These are phyloP conservation scores for Posidonia australis DNA, from an alignment of 106 monocot species.

Conservation along the genomic window DNA sequence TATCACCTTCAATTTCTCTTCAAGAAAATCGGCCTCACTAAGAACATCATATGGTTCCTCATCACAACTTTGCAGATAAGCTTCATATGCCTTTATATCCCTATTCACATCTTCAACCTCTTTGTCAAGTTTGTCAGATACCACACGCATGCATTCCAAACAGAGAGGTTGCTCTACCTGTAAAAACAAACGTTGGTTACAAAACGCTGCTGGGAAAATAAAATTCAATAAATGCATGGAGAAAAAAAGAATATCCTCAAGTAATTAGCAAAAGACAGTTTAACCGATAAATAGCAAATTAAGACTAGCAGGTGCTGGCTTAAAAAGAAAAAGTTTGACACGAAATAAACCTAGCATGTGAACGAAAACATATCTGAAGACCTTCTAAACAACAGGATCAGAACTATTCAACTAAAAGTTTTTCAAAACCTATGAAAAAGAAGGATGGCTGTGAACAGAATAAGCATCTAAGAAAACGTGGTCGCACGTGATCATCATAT, in stretches of 20 bases:
- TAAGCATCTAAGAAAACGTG: too few species aligned
- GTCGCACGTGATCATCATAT: too few species aligned
- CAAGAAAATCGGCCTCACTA: slow-evolving; percentile 68
- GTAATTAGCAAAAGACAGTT: too few species aligned
- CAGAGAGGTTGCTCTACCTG: slow-evolving; percentile 96
- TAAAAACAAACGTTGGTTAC: not conserved
- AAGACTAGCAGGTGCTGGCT: too few species aligned
- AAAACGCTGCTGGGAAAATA: not conserved
- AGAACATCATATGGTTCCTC: slow-evolving; percentile 48
- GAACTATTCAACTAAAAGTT: too few species aligned
- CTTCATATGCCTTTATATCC: slow-evolving; percentile 90
- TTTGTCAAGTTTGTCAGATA: slow-evolving; percentile 86
- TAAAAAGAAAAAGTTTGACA: too few species aligned
- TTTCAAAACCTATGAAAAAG: too few species aligned
- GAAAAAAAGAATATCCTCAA: not conserved
- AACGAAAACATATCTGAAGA: not conserved
- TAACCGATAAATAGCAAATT: too few species aligned
- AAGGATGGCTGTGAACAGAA: too few species aligned
- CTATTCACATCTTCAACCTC: slow-evolving; percentile 90
- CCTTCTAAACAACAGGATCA: not conserved
- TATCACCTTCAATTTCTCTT: slow-evolving; percentile 79
- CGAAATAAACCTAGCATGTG: too few species aligned
- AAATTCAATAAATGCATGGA: not conserved
- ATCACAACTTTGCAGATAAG: slow-evolving; percentile 57
- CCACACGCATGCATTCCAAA: slow-evolving; percentile 86